These are phyloP conservation scores for Phytomonas sp. DNA, from an alignment of 208 protist genomes.

Conservation along the genomic window DNA sequence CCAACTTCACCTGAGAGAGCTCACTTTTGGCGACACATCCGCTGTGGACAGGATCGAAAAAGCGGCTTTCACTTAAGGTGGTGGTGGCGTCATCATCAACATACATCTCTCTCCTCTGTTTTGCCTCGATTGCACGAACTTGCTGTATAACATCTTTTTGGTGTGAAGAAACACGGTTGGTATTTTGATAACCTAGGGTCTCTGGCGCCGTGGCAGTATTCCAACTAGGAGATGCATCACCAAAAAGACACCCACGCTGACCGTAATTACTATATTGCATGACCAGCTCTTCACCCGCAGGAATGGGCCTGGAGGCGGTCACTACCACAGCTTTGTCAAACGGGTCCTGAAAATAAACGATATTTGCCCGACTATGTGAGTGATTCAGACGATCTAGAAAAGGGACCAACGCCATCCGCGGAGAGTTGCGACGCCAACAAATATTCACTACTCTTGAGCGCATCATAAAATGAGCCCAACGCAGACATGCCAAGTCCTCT, in stretches of 20 bases:
- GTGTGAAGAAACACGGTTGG: not conserved
- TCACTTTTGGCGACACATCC: not conserved
- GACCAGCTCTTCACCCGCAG: constrained; percentile 53
- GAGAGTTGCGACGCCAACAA: constrained; percentile 12
- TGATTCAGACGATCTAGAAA: constrained; percentile 86
- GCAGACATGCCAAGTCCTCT: constrained; percentile 27
- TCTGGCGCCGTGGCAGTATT: not conserved
- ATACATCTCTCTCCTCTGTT: constrained; percentile 28
- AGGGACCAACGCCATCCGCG: constrained; percentile 47
- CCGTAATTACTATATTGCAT: constrained; percentile 57
- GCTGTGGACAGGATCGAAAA: not conserved
- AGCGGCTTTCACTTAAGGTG: not conserved
- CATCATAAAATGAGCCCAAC: constrained; percentile 83
- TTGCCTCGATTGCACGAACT: constrained; percentile 23
- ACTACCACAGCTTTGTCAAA: constrained; percentile 26
- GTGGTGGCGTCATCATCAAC: constrained; percentile 29
- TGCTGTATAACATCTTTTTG: constrained; percentile 16
- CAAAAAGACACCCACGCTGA: constrained; percentile 71
- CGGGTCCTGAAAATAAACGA: constrained; percentile 30
- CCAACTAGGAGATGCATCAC: constrained; percentile 6
- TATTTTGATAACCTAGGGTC: not conserved
- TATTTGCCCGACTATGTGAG: constrained; percentile 31
- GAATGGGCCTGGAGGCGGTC: constrained; percentile 44
- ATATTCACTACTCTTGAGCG: constrained; percentile 73
- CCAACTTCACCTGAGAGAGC: constrained; percentile 4